Percentiles rank a stretch among this genome's conserved stretches.
Conservation (phyloP, 495 filamentous ascomycete species). For the Neurospora sp. region DNA sequence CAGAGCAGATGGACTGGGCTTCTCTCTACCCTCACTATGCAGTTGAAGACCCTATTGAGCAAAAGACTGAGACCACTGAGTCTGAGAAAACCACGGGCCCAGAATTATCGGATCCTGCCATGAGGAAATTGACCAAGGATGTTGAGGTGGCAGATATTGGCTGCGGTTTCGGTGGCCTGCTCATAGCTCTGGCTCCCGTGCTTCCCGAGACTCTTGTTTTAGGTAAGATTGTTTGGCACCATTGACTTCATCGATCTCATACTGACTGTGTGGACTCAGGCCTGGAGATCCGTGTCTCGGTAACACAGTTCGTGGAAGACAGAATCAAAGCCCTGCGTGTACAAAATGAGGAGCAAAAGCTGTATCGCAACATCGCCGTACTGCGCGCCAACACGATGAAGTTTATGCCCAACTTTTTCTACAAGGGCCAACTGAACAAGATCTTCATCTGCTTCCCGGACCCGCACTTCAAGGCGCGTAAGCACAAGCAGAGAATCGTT, state of each 20-base stretch:
- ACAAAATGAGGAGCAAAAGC: slow-evolving; percentile 47
- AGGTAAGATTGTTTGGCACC: slow-evolving; percentile 35
- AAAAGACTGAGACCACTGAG: slow-evolving; percentile 1
- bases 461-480: slow-evolving; percentile 93
- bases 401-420: slow-evolving; percentile 93
- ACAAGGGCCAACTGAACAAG: slow-evolving; percentile 62
- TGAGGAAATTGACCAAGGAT: slow-evolving; percentile 45
- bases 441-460: slow-evolving; percentile 98
- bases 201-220: slow-evolving; percentile 76
- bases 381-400: slow-evolving; percentile 96
- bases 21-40: slow-evolving; percentile 68
- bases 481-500: slow-evolving; percentile 93
- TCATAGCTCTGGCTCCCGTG: slow-evolving; percentile 73
- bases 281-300: slow-evolving; percentile 84
- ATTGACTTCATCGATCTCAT: not conserved
- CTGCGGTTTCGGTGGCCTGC: slow-evolving; percentile 87
- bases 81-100: slow-evolving; percentile 6
- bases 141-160: slow-evolving; percentile 96
- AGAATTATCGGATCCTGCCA: slow-evolving; percentile 2
- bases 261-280: slow-evolving; percentile 23
- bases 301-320: slow-evolving; percentile 79
- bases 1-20: slow-evolving; percentile 86
- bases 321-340: slow-evolving; percentile 70
- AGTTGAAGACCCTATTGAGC: slow-evolving; percentile 8
- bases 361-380: slow-evolving; percentile 78